A percentile compares a stretch with the other conserved stretches of the same genome.
These are phyloP conservation scores for Cyberlindnera saturnus DNA, from an alignment of 805 yeast genomes.

Conservation along the genomic window DNA sequence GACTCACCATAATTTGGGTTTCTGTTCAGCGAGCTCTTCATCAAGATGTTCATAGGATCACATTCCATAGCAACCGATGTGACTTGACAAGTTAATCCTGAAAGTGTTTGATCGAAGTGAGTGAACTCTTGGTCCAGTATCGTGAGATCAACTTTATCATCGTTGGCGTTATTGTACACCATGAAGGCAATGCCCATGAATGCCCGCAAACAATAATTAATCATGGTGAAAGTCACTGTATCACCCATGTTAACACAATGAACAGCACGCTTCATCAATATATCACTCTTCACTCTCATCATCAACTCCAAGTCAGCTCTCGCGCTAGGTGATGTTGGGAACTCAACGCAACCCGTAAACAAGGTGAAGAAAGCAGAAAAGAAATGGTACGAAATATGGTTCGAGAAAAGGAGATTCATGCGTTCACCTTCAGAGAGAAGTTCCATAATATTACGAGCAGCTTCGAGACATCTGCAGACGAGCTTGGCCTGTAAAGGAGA, in stretches of 20 bases:
- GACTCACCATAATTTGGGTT: too few species aligned
- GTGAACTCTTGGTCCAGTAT: slow-evolving; percentile 2
- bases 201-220: slow-evolving; percentile 12
- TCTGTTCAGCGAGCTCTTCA: too few species aligned
- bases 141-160: slow-evolving; percentile 2
- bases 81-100: not conserved
- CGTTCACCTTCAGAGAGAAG: slow-evolving; percentile 5
- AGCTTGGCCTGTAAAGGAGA: slow-evolving; percentile 13
- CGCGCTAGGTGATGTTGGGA: slow-evolving; percentile 11
- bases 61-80: too few species aligned
- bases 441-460: slow-evolving; percentile 16
- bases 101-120: slow-evolving; percentile 1
- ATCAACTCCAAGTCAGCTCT: slow-evolving; percentile 14
- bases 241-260: slow-evolving; percentile 2
- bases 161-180: slow-evolving; percentile 11
- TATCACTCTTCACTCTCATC: slow-evolving; percentile 1
- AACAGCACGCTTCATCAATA: slow-evolving; percentile 1
- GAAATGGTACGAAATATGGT: slow-evolving; percentile 14
- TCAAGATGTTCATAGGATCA: too few species aligned
- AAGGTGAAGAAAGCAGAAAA: slow-evolving; percentile 21
- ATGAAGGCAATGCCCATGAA: slow-evolving; percentile 19
- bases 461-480: slow-evolving; percentile 15
- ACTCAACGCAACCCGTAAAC: slow-evolving; percentile 19
- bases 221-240: slow-evolving; percentile 5
- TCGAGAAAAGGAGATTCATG: slow-evolving; percentile 8